Conservation (phyloP, 2,329 filamentous ascomycete species). For the Eurotiales sp. region DNA sequence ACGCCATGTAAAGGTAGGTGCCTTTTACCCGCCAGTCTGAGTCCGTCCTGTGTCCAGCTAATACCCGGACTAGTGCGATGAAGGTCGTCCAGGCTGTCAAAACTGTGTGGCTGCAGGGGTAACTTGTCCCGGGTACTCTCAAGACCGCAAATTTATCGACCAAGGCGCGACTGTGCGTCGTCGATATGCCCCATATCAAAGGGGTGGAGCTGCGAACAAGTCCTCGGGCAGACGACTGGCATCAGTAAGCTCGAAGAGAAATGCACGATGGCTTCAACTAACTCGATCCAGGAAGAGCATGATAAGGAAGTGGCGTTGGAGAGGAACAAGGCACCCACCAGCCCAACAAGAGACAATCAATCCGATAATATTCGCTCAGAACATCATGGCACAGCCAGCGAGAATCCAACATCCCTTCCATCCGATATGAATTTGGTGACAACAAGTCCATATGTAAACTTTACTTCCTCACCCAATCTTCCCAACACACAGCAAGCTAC, state of each 20-base stretch:
- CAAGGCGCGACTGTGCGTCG: slow-evolving; percentile 39
- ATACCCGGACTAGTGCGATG: slow-evolving; percentile 33
- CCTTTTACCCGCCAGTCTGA: background rate
- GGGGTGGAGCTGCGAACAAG: slow-evolving; percentile 13
- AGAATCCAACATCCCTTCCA: background rate
- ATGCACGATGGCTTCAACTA: background rate
- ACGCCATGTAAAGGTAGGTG: slow-evolving; percentile 33
- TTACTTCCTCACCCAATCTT: background rate
- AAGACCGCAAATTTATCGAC: slow-evolving; percentile 42
- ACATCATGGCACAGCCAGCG: background rate
- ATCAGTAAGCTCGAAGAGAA: background rate
- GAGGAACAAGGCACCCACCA: too few relatives aligned
- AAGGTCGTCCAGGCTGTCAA: slow-evolving; percentile 36
- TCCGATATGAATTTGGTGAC: background rate
- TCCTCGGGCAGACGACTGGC: background rate
- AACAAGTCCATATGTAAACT: background rate
- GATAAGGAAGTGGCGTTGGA: background rate
- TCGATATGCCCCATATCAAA: slow-evolving; percentile 36
- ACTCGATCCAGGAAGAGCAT: background rate
- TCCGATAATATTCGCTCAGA: background rate
- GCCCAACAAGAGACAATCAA: background rate
- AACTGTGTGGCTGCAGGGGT: slow-evolving; percentile 35
- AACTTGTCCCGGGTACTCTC: slow-evolving; percentile 41
- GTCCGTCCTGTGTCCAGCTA: background rate
- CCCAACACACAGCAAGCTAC: background rate